phyloP scores from a whole-genome alignment of 1,139 yeast genomes.

The Candida frijolesensis region DNA sequence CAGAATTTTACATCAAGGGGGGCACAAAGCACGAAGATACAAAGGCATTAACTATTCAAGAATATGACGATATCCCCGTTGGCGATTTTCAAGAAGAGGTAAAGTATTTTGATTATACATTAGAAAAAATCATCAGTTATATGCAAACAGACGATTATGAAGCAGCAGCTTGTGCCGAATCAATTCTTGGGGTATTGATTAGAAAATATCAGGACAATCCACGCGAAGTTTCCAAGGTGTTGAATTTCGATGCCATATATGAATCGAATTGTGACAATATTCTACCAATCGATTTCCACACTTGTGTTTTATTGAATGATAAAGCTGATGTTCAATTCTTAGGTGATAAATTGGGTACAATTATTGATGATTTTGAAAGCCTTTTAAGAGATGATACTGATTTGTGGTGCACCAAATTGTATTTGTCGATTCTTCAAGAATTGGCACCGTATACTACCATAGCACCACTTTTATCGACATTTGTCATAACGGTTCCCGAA shows the following conservation, averaged over 20 bases:
- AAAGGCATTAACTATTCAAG: constrained; percentile 10
- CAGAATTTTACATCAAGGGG: constrained; percentile 35
- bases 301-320: constrained; percentile 33
- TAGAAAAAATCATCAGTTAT: constrained; percentile 16
- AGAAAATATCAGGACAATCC: constrained; percentile 20
- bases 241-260: constrained; percentile 20
- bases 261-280: constrained; percentile 21
- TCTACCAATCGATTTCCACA: constrained; percentile 34
- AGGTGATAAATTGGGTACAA: constrained; percentile 17
- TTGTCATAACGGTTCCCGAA: constrained; percentile 24
- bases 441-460: constrained; percentile 24
- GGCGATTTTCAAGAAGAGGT: constrained; percentile 12
- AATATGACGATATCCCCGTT: constrained; percentile 15
- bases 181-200: constrained; percentile 40
- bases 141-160: constrained; percentile 13
- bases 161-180: constrained; percentile 35
- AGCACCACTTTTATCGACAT: constrained; percentile 27
- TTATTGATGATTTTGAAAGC: constrained; percentile 16
- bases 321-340: constrained; percentile 21
- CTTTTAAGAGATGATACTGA: constrained; percentile 15
- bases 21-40: constrained; percentile 9
- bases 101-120: constrained; percentile 18
- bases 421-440: constrained; percentile 37
- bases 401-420: constrained; percentile 34
- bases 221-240: constrained; percentile 20